Evolutionary conservation across 192 early-diverging fungal genomes (phyloP), one percentile per base, ranked within the genome.

Genomic region (Thamnidium elegans): DNA sequence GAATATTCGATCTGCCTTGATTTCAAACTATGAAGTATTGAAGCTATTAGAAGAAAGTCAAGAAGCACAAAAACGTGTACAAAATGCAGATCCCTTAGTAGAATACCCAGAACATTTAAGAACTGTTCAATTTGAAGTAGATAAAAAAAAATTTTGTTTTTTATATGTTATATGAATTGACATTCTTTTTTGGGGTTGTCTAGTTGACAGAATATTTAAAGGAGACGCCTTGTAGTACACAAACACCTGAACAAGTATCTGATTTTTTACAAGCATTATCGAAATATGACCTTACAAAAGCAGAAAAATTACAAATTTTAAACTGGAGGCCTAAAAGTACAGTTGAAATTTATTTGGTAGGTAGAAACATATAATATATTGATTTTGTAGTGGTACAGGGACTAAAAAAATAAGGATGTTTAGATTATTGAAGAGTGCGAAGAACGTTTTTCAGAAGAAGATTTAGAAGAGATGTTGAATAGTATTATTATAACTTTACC

Each of bases 21-120:
- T 90, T 4, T 85, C 78, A 67, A 88, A 87, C 65, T 88, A 86
- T 70, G 89, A 90, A 74, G 86, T 86, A n/a, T 58, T 86, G 44
- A 47, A 70, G 6, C 70, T 90, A 26, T 68, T 90, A 21, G 69
- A 76, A 34, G 89, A 90, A 62, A 79, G 82, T 63, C 77, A 78
- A 23, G 63, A 71, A 48, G 50, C 67, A 17, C 78, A 75, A 34
- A 81, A 79, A 71, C 70, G 45, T 32, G 60, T 63, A 43, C 62
- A 74, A 48, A 62, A 69, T 4, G 73, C 65, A 11, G 52, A 73
- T 6, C 58, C 77, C 30, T 62, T 31, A 10, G n/a, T 66, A 11
- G 74, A 80, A 65, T 80, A 84, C 36, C 78, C 81, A 6, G 87
- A 87, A 63, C 83, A 87, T 66, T 75, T 90, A 30, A 78, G 77